A percentile compares a stretch with the other conserved stretches of the same genome.
phyloP scores from a whole-genome alignment of 2,329 filamentous ascomycete species.

The Diaporthe amygdali region DNA sequence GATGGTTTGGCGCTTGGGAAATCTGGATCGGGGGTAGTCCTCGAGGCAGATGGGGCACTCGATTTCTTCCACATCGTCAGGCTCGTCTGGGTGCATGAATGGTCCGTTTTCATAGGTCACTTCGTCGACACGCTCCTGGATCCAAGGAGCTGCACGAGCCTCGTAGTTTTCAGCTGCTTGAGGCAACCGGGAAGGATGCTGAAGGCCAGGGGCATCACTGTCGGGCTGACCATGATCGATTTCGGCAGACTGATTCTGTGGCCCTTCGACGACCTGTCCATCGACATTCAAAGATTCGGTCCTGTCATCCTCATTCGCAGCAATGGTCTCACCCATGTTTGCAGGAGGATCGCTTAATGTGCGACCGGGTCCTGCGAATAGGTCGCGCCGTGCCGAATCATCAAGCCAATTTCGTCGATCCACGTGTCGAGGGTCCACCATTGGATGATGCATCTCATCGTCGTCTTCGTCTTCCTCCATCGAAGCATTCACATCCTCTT shows the following conservation, averaged over 20 bases:
- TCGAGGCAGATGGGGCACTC: conserved; percentile 24
- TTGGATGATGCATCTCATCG: not conserved
- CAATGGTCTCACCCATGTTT: not conserved
- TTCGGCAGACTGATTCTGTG: not conserved
- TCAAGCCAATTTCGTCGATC: not conserved
- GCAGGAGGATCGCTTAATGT: not conserved
- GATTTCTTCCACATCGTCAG: not conserved
- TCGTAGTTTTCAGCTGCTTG: not conserved
- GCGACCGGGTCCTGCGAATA: conserved; percentile 4
- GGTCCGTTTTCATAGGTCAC: not conserved
- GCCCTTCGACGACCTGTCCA: no score
- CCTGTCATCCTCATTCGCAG: not conserved
- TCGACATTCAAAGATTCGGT: not conserved
- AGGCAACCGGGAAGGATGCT: not conserved
- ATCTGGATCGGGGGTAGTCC: conserved; percentile 15
- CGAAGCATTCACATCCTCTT: not conserved
- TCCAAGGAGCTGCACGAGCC: no score
- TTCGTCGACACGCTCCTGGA: not conserved
- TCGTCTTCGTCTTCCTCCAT: not conserved
- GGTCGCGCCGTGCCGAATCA: rapidly evolving
- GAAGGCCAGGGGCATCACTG: not conserved
- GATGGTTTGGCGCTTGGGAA: conserved; percentile 6
- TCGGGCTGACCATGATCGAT: not conserved
- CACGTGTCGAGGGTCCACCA: no score
- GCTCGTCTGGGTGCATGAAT: not conserved